phyloP scores from a whole-genome alignment of 331 rosid genomes.

The Spiraea crenata region DNA sequence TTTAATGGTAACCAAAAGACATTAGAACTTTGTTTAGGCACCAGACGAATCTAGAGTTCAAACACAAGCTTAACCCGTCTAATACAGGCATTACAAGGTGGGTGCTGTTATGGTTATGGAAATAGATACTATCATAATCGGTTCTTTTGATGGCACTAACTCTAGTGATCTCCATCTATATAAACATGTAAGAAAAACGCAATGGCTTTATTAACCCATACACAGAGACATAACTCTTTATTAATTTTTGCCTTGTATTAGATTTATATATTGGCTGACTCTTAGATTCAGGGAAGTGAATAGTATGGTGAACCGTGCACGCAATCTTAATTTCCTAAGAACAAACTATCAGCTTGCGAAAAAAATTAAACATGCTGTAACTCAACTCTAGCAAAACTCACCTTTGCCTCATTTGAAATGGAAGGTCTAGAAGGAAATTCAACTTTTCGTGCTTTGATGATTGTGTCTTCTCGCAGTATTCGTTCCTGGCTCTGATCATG shows the following conservation, averaged over 20 bases:
- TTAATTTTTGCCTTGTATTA: background rate
- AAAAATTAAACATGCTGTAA: background rate
- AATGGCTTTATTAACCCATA: background rate
- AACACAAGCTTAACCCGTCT: background rate
- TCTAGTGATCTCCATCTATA: background rate
- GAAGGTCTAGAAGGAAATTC: constrained; percentile 91
- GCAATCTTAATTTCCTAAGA: background rate
- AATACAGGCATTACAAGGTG: too few relatives aligned
- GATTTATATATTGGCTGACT: too few relatives aligned
- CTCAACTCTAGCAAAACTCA: constrained; percentile 30
- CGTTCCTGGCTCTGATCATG: constrained; percentile 97
- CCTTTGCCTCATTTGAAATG: constrained; percentile 94
- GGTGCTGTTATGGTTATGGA: background rate
- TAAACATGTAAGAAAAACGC: too few relatives aligned
- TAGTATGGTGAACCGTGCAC: too few relatives aligned
- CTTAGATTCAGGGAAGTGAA: too few relatives aligned
- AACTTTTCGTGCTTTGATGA: constrained; percentile 93
- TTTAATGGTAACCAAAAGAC: background rate
- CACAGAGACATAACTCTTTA: background rate
- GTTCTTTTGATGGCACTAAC: background rate
- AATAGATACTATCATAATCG: too few relatives aligned
- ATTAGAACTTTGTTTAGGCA: background rate
- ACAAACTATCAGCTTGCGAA: background rate
- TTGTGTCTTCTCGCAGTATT: constrained; percentile 95
- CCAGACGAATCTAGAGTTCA: background rate